These are phyloP conservation scores for Castanospermum australe DNA, from an alignment of 306 rosid genomes.

Conservation along the genomic window DNA sequence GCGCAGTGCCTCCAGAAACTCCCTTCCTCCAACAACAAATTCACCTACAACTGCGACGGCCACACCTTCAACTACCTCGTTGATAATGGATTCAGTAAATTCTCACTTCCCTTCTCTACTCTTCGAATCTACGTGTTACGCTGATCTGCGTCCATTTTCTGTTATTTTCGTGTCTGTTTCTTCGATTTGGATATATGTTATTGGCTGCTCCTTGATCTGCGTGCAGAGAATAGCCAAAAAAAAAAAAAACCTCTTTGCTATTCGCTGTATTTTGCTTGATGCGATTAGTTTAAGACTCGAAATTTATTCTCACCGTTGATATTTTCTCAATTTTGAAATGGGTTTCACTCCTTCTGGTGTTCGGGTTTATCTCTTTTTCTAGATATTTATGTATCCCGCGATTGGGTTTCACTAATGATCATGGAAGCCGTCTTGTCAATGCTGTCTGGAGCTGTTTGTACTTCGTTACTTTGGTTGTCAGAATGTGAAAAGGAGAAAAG, in stretches of 20 bases:
- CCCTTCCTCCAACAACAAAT: conserved; percentile 74
- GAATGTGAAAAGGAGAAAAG: not conserved
- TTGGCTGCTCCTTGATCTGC: conserved; percentile 33
- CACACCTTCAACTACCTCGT: conserved; percentile 95
- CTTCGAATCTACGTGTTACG: not conserved
- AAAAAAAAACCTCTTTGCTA: not conserved
- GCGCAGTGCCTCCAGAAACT: conserved; percentile 94
- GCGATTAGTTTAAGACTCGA: conserved; percentile 3
- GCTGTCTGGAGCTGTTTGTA: not conserved
- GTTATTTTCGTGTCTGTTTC: not conserved
- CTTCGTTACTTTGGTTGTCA: not conserved
- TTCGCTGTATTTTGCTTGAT: conserved; percentile 14
- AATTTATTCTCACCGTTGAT: not conserved
- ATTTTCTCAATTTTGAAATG: not conserved
- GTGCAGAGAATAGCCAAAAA: not conserved
- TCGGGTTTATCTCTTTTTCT: not conserved
- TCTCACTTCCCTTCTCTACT: not conserved
- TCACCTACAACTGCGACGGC: conserved; percentile 91
- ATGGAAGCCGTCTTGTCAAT: not conserved
- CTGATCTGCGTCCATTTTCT: conserved; percentile 11
- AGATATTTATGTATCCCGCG: not conserved
- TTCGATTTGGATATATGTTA: not conserved
- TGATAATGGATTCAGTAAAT: conserved; percentile 88
- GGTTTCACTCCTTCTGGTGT: not conserved
- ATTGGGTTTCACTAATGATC: not conserved